Conservation (phyloP, 176 grass and related monocot genomes). For the Echinochloa phyllopogon region DNA sequence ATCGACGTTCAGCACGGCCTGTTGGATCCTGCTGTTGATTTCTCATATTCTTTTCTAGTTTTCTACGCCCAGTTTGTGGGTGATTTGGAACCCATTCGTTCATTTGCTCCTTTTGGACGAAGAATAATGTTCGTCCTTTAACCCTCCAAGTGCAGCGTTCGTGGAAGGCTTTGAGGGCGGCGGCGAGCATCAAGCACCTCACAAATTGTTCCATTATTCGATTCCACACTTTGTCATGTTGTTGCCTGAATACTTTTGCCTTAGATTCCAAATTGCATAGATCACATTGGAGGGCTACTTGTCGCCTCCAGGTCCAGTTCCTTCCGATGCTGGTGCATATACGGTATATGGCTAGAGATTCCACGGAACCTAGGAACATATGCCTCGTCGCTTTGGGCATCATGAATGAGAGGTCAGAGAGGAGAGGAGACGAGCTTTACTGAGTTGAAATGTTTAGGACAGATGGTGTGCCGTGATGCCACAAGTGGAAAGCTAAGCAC, state of each 20-base stretch:
- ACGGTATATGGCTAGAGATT: slow-evolving; percentile 39
- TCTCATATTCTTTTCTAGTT: slow-evolving; percentile 6
- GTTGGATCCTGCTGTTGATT: slow-evolving; percentile 19
- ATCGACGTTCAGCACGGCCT: slow-evolving; percentile 10
- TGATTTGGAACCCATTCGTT: slow-evolving; percentile 40
- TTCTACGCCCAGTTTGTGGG: slow-evolving; percentile 24
- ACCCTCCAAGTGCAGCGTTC: slow-evolving; percentile 23
- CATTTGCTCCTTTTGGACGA: slow-evolving; percentile 13
- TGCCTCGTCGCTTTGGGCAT: slow-evolving; percentile 37
- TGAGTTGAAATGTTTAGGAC: slow-evolving; percentile 45
- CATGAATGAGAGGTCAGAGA: background rate
- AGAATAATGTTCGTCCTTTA: slow-evolving; percentile 7
- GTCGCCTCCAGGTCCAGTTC: slow-evolving; percentile 21
- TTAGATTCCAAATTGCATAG: slow-evolving; percentile 35
- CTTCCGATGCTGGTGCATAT: slow-evolving; percentile 49
- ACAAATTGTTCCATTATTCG: slow-evolving; percentile 35
- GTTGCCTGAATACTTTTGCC: slow-evolving; percentile 13
- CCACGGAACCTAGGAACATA: slow-evolving; percentile 23
- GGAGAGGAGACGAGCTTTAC: background rate
- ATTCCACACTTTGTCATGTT: slow-evolving; percentile 22
- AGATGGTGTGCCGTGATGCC: slow-evolving; percentile 31
- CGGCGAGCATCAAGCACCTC: slow-evolving; percentile 34
- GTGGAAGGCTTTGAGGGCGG: slow-evolving; percentile 37
- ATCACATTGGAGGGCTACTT: slow-evolving; percentile 23
- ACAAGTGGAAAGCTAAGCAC: slow-evolving; percentile 37